Evolutionary conservation across 495 filamentous ascomycete genomes (phyloP).

Genomic region (Pseudevernia furfuracea): DNA sequence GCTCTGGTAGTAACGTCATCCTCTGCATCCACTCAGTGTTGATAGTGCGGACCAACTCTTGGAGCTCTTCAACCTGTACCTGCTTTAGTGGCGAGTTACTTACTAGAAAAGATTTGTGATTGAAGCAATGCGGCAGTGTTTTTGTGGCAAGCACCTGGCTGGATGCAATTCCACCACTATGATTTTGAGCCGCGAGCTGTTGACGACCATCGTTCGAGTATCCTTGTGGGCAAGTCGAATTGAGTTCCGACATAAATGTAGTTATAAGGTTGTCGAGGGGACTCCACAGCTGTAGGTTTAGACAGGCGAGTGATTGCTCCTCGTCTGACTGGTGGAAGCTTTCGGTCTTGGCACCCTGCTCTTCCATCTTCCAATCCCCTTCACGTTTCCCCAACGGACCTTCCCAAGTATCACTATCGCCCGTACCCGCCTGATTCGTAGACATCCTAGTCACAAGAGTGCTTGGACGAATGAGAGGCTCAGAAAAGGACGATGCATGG

Average conservation of each 20-base stretch:
- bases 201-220: not conserved
- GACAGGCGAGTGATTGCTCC: not conserved
- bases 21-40: conserved; percentile 10
- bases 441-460: not conserved
- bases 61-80: conserved; percentile 1
- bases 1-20: not conserved
- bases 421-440: not conserved
- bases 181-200: not conserved
- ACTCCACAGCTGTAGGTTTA: not conserved
- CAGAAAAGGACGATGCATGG: not conserved
- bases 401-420: not conserved
- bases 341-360: not conserved
- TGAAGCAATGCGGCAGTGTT: not conserved
- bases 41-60: not conserved
- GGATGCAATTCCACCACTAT: not conserved
- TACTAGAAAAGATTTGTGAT: not conserved
- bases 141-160: not conserved
- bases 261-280: not conserved
- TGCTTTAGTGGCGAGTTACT: not conserved
- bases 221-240: not conserved
- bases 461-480: too few species aligned
- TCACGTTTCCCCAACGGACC: not conserved
- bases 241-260: not conserved
- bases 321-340: not conserved
- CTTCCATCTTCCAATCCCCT: not conserved